Base-by-base conservation (phyloP, 768 basidiomycete genomes). In the Tulasnella sp. region DNA sequence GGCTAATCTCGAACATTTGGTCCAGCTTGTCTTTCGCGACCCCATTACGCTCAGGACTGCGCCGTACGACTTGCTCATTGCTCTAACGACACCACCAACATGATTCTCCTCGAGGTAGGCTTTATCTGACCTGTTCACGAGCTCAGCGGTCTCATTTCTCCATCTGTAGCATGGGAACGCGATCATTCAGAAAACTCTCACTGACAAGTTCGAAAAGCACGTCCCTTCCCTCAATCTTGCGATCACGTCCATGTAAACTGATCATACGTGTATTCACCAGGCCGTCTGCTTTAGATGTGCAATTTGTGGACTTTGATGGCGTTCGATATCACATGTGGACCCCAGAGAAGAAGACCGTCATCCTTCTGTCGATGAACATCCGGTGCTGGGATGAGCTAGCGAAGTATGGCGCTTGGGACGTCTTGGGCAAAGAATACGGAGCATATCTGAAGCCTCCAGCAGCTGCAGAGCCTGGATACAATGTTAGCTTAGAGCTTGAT, bases 231-330 rank as follows among this genome's bases (percentile, higher is more conserved):
- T 15, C 79, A 32, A 7, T 6, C 69, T 15, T 81, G 80, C 18
- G 4, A 55, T 35, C 67, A 37, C 78, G 39, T 46, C 15, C 80
- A 40, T 74, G 61, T 29, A 35, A 77, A 79, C 55, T 18, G 76
- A 10, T 67, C 48, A 77, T 83, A 70, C 82, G 79, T 79, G 26
- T 74, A 77, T 79, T 77, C 29, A 76, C 37, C 83, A 99, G 96
- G 84, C 95, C 97, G 18, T 90, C 93, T 7, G 91, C 93, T 40
- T 87, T 98, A 79, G 98, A 99, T 86, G 92, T 99, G 77, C 90
- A 94, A 78, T 99, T 99, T 82, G 98, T 99, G 75, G 98, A 99
- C 85, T 99, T 95, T 81, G 98, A 99, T 83, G 93, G 95, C 72
- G 96, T 98, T 75, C 90, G 95, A 67, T 99, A 98, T 86, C 96